Evolutionary conservation across 768 basidiomycete species (phyloP).

Genomic region (Phanerodontia chrysosporium): DNA sequence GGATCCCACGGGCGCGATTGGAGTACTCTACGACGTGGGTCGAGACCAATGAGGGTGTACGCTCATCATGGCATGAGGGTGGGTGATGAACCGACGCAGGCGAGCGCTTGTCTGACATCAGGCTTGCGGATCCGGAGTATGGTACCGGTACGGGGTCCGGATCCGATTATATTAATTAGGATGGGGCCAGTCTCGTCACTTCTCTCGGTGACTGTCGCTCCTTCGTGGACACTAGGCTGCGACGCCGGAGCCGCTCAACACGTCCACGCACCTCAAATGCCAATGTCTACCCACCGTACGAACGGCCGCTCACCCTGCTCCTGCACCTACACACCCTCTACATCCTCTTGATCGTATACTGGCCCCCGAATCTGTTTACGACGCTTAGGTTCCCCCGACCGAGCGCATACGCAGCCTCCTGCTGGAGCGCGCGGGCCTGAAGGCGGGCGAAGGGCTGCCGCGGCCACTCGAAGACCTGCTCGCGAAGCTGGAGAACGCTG

Average conservation of each 20-base stretch:
- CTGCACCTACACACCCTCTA: too few relatives aligned
- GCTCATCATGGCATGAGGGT: too few relatives aligned
- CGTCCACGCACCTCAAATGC: not conserved
- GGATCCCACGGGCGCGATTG: too few relatives aligned
- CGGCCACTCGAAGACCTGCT: slow-evolving; percentile 48
- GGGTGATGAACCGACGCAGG: too few relatives aligned
- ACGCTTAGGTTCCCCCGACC: slow-evolving; percentile 50
- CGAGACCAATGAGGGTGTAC: too few relatives aligned
- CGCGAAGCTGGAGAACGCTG: slow-evolving; percentile 50
- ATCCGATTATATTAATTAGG: too few relatives aligned
- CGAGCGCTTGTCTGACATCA: too few relatives aligned
- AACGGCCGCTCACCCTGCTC: too few relatives aligned
- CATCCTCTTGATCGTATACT: slow-evolving; percentile 42
- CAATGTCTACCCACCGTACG: not conserved
- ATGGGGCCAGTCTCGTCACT: too few relatives aligned
- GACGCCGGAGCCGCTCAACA: not conserved
- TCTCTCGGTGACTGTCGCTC: slow-evolving; percentile 11
- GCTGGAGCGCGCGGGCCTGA: slow-evolving; percentile 34
- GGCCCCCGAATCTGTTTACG: slow-evolving; percentile 61
- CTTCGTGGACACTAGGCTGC: slow-evolving; percentile 14
- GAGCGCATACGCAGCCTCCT: slow-evolving; percentile 48
- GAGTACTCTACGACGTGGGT: too few relatives aligned
- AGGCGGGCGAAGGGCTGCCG: slow-evolving; percentile 31
- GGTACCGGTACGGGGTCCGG: too few relatives aligned
- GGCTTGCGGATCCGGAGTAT: too few relatives aligned